phyloP scores from a whole-genome alignment of 768 basidiomycete genomes.

The Leccinum pellstonianum region DNA sequence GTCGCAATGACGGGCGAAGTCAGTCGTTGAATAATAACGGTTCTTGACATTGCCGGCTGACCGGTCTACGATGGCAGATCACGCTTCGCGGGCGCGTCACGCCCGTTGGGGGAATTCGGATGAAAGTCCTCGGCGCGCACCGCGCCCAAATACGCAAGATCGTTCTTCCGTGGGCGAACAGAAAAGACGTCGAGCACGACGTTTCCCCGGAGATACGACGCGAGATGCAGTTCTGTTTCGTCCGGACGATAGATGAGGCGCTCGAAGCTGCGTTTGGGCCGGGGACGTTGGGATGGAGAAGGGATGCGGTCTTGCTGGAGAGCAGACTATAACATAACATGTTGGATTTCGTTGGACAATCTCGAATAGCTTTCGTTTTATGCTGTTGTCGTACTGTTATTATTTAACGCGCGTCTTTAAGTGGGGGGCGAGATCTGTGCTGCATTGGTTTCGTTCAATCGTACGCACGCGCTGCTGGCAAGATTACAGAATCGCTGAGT shows the following conservation, averaged over 20 bases:
- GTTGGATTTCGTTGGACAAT: not conserved
- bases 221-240: constrained; percentile 82
- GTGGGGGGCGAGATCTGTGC: not conserved
- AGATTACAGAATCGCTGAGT: constrained; percentile 7
- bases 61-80: constrained; percentile 43
- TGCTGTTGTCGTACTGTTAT: not conserved
- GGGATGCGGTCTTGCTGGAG: constrained; percentile 49
- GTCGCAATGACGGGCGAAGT: constrained; percentile 92
- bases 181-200: constrained; percentile 86
- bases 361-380: not conserved
- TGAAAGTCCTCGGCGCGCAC: constrained; percentile 88
- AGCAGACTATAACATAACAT: constrained; percentile 47
- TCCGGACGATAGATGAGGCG: constrained; percentile 74
- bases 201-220: constrained; percentile 68
- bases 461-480: not conserved
- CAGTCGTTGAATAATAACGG: constrained; percentile 7
- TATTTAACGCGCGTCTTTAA: not conserved
- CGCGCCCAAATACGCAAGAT: constrained; percentile 81
- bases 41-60: not conserved
- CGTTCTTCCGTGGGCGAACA: constrained; percentile 80
- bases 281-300: constrained; percentile 63
- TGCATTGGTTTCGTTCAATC: not conserved
- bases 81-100: constrained; percentile 81
- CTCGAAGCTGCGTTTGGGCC: constrained; percentile 82
- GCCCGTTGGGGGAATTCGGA: constrained; percentile 88